Percentiles rank a stretch among this genome's conserved stretches.
Conservation (phyloP, 805 yeast genomes). For the Metschnikowia proteae region DNA sequence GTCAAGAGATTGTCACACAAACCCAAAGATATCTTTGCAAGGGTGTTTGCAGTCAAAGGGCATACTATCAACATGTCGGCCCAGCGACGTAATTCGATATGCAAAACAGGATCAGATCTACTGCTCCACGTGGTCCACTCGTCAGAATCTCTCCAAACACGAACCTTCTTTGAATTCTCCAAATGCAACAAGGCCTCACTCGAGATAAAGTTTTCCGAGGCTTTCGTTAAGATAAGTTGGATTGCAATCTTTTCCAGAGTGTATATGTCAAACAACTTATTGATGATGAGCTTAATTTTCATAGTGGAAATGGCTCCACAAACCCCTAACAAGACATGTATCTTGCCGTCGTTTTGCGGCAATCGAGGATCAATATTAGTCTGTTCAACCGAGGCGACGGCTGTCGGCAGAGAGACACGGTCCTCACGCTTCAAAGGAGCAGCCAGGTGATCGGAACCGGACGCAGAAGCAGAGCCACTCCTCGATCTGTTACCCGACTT, state of each 20-base stretch:
- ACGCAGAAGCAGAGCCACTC: conserved; percentile 35
- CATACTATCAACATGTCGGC: conserved; percentile 91
- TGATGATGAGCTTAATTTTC: conserved; percentile 51
- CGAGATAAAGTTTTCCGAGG: conserved; percentile 51
- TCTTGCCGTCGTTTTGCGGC: conserved; percentile 57
- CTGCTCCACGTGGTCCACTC: conserved; percentile 74
- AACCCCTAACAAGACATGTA: conserved; percentile 54
- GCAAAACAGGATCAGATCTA: conserved; percentile 87
- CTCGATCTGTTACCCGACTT: conserved; percentile 32
- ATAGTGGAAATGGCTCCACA: conserved; percentile 54
- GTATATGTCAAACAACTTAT: conserved; percentile 50
- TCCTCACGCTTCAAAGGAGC: conserved; percentile 13
- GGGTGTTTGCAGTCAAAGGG: conserved; percentile 91
- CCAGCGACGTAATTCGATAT: conserved; percentile 93
- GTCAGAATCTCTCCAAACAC: conserved; percentile 55
- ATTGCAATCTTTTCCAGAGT: conserved; percentile 47
- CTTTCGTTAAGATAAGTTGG: conserved; percentile 51
- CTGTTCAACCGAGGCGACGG: conserved; percentile 29
- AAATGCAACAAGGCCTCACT: conserved; percentile 40
- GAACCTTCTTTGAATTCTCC: conserved; percentile 40
- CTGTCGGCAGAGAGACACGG: conserved; percentile 16
- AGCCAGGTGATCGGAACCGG: conserved; percentile 23
- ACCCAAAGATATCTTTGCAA: conserved; percentile 86
- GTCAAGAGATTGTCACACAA: conserved; percentile 90
- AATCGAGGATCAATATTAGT: conserved; percentile 58